Conservation (phyloP, 192 early-diverging fungal species). For the Backusella macrospora region DNA sequence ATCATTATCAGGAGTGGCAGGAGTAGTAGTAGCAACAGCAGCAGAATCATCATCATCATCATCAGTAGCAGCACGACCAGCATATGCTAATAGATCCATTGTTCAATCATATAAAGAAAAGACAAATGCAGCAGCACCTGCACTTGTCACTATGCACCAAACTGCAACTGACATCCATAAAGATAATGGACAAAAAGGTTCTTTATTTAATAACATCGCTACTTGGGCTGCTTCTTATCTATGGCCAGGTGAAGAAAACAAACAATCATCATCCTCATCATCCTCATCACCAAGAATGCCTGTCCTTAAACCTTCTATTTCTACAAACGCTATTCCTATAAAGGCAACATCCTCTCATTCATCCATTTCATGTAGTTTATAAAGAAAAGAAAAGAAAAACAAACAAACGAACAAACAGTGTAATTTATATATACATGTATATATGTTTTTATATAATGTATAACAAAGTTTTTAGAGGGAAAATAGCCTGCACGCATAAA, state of each 20-base stretch:
- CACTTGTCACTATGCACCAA: slow-evolving; percentile 19
- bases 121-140: slow-evolving; percentile 8
- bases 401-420: not conserved
- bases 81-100: not conserved
- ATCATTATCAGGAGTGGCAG: no score
- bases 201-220: slow-evolving; percentile 14
- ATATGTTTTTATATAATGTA: not conserved
- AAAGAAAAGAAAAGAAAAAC: not conserved
- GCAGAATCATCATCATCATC: not conserved
- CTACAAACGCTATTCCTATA: slow-evolving; percentile 11
- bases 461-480: no score
- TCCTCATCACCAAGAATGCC: not conserved
- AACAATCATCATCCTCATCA: not conserved
- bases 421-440: no score
- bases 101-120: slow-evolving; percentile 10
- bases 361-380: slow-evolving; percentile 5
- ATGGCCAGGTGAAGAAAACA: slow-evolving; percentile 12
- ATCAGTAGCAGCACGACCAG: not conserved
- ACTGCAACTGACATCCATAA: slow-evolving; percentile 17
- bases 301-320: slow-evolving; percentile 1
- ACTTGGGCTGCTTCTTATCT: slow-evolving; percentile 25
- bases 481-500: no score
- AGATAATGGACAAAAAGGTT: not conserved
- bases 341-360: slow-evolving; percentile 14
- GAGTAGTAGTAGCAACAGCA: not conserved